Percentiles rank a stretch among this genome's conserved stretches.
Conservation (phyloP, 1,284 basidiomycete genomes). For the Ustilago esculenta region DNA sequence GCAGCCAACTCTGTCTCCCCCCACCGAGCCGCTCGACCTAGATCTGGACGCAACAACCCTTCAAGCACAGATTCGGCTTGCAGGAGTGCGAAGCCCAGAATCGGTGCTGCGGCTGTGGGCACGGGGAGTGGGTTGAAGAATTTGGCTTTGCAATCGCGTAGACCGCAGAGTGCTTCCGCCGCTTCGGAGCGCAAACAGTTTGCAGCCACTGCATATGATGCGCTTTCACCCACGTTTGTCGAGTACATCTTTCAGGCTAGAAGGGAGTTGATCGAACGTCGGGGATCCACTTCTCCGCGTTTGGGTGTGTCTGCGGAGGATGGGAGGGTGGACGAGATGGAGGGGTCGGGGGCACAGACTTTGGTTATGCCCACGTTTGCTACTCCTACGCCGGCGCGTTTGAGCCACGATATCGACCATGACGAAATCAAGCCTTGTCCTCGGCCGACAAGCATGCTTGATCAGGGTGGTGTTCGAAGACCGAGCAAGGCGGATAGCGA, state of each 20-base stretch:
- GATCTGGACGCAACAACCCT: constrained; percentile 7
- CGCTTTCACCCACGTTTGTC: constrained; percentile 23
- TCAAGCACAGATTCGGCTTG: no score
- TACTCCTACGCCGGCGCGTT: constrained; percentile 7
- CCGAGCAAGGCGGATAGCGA: constrained; percentile 29
- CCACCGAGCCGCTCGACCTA: background rate
- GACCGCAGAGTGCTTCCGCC: constrained; percentile 21
- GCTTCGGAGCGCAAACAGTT: no score
- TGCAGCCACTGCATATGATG: no score
- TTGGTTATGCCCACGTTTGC: constrained; percentile 25
- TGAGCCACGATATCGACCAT: background rate
- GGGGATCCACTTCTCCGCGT: no score
- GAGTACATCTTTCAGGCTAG: constrained; percentile 26
- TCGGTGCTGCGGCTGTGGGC: constrained; percentile 1
- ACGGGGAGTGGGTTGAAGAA: constrained; percentile 5
- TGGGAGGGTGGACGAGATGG: no score
- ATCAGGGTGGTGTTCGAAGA: background rate
- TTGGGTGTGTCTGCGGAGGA: no score
- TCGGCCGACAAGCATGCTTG: background rate
- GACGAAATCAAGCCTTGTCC: background rate
- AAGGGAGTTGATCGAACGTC: constrained; percentile 5
- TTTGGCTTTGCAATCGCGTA: background rate
- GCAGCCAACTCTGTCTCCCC: constrained; percentile 2
- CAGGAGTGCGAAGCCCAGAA: constrained; percentile 1
- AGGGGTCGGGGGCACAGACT: no score